Percentiles rank a stretch among this genome's conserved stretches.
phyloP scores from a whole-genome alignment of 139 green algal genomes.

The Auxenochlorella protothecoides region DNA sequence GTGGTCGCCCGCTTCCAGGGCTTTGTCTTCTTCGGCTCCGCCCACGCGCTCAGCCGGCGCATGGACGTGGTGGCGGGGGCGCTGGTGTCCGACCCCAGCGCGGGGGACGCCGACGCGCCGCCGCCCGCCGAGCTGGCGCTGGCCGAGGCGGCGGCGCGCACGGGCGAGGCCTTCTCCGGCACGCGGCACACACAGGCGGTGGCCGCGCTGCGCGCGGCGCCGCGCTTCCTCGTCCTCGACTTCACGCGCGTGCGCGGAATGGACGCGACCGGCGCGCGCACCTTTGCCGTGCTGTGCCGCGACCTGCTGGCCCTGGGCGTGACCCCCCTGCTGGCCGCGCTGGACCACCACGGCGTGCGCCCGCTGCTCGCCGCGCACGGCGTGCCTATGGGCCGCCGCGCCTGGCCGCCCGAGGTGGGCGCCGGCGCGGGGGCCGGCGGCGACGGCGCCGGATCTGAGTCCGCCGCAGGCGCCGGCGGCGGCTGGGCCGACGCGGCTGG shows the following conservation, averaged over 20 bases:
- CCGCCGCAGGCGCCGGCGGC: no score
- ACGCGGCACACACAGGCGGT: neutral
- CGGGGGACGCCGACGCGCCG: neutral
- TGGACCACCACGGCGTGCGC: slow-evolving; percentile 16
- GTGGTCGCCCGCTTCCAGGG: slow-evolving; percentile 43
- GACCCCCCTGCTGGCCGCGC: slow-evolving; percentile 42
- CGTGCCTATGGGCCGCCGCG: slow-evolving; percentile 16
- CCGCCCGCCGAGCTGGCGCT: neutral
- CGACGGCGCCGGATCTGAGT: no score
- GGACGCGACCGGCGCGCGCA: slow-evolving; percentile 62
- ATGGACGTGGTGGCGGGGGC: slow-evolving; percentile 1
- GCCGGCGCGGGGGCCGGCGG: no score
- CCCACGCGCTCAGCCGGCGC: neutral
- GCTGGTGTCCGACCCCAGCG: neutral
- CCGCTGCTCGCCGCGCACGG: slow-evolving; percentile 45
- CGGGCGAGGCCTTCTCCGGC: no score
- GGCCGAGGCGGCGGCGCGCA: neutral
- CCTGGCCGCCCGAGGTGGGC: no score
- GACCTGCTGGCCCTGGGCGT: slow-evolving; percentile 30
- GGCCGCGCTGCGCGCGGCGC: slow-evolving; percentile 6
- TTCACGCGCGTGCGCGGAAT: slow-evolving; percentile 53
- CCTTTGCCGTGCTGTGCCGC: slow-evolving; percentile 45
- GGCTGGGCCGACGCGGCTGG: no score
- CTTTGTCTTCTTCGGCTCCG: slow-evolving; percentile 73
- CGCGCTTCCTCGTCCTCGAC: slow-evolving; percentile 47